Evolutionary conservation across 495 filamentous ascomycete species (phyloP).

Genomic region (Aspergillus indologenus): DNA sequence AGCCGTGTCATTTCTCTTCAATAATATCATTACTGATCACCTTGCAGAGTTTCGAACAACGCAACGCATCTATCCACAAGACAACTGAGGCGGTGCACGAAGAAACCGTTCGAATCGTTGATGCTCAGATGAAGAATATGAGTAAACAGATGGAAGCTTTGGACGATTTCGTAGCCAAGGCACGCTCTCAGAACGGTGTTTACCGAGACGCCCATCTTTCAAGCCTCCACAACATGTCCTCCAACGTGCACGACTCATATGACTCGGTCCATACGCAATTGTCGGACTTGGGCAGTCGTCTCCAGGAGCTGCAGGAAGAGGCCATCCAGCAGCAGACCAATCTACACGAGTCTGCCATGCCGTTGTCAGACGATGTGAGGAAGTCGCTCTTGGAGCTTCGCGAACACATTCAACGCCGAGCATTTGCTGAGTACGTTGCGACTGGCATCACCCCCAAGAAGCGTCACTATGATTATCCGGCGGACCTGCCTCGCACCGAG

Average conservation of each 20-base stretch:
- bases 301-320: slow-evolving; percentile 61
- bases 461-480: slow-evolving; percentile 70
- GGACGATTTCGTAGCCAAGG: slow-evolving; percentile 85
- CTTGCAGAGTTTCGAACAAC: slow-evolving; percentile 66
- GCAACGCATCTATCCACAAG: slow-evolving; percentile 73
- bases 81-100: slow-evolving; percentile 85
- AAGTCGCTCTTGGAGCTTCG: slow-evolving; percentile 69
- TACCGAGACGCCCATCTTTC: slow-evolving; percentile 65
- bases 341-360: slow-evolving; percentile 53
- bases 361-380: slow-evolving; percentile 58
- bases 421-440: slow-evolving; percentile 71
- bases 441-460: slow-evolving; percentile 88
- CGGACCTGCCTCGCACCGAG: slow-evolving; percentile 70
- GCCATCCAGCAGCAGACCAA: slow-evolving; percentile 51
- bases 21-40: slow-evolving; percentile 24
- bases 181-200: slow-evolving; percentile 72
- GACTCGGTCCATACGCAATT: slow-evolving; percentile 63
- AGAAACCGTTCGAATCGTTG: slow-evolving; percentile 87
- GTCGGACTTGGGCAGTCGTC: slow-evolving; percentile 55
- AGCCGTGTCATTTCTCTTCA: slow-evolving; percentile 1
- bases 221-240: slow-evolving; percentile 58
- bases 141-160: slow-evolving; percentile 81
- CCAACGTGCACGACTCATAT: slow-evolving; percentile 68
- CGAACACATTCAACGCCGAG: slow-evolving; percentile 54
- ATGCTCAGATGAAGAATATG: slow-evolving; percentile 83